Conservation (phyloP, 768 basidiomycete species). For the Rhizopogon sp. region DNA sequence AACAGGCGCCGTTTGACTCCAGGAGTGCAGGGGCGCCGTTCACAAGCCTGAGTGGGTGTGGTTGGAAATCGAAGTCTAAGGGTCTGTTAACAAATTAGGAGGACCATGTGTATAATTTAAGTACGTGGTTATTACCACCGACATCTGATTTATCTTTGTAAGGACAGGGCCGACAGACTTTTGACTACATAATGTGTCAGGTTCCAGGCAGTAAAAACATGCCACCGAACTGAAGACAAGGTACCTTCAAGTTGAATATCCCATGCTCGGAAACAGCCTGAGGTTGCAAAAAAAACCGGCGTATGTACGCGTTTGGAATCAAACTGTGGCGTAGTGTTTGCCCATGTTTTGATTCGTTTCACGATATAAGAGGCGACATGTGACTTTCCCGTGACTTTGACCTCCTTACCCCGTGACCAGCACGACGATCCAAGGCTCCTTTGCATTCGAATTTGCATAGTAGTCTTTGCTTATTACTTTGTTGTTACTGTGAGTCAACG, state of each 20-base stretch:
- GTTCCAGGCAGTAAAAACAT: neutral
- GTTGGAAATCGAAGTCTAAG: neutral
- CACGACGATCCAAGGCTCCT: constrained; percentile 9
- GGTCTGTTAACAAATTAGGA: neutral
- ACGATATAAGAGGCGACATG: constrained; percentile 34
- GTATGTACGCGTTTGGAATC: too few relatives aligned
- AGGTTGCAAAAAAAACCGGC: neutral
- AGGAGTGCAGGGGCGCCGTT: neutral
- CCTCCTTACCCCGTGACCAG: constrained; percentile 39
- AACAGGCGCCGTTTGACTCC: neutral
- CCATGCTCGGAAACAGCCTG: too few relatives aligned
- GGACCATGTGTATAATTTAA: neutral
- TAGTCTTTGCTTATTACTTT: neutral
- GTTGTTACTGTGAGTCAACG: neutral
- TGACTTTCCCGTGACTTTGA: constrained; percentile 39
- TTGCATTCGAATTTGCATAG: neutral
- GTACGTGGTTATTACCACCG: neutral
- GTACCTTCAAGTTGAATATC: too few relatives aligned
- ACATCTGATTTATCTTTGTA: neutral
- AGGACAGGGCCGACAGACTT: neutral
- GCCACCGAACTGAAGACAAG: neutral
- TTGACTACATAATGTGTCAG: neutral
- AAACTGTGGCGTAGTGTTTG: constrained; percentile 20
- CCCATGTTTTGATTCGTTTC: constrained; percentile 22
- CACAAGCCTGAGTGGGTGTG: neutral